A percentile compares a stretch with the other conserved stretches of the same genome.
Conservation (phyloP, 805 yeast species). For the Monosporozyma solicola region DNA sequence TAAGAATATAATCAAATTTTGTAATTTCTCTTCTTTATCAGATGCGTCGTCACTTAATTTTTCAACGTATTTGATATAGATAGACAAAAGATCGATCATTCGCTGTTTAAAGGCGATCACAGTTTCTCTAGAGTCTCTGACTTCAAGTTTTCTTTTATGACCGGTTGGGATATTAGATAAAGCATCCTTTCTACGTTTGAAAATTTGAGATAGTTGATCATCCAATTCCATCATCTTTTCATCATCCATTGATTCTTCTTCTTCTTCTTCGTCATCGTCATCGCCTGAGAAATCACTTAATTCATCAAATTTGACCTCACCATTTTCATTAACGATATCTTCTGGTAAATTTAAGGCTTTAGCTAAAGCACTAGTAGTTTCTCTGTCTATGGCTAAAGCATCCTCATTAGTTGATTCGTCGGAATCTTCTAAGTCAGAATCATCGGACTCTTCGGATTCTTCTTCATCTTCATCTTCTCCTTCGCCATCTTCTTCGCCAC, state of each 20-base stretch:
- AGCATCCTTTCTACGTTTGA: conserved; percentile 71
- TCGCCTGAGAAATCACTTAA: conserved; percentile 36
- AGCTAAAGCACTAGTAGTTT: conserved; percentile 57
- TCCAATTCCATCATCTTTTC: conserved; percentile 95
- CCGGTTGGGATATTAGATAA: conserved; percentile 48
- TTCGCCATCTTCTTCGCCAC: conserved; percentile 33
- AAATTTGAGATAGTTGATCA: conserved; percentile 70
- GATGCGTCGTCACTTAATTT: conserved; percentile 5
- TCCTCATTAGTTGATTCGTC: conserved; percentile 27
- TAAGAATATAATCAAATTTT: conserved; percentile 35
- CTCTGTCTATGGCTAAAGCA: conserved; percentile 36
- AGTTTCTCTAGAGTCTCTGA: conserved; percentile 68
- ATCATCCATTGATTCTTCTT: conserved; percentile 85
- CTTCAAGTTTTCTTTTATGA: conserved; percentile 61
- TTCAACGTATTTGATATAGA: conserved; percentile 42
- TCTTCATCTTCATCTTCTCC: conserved; percentile 28
- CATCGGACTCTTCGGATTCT: conserved; percentile 9
- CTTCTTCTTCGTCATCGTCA: conserved; percentile 47
- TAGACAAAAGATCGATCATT: conserved; percentile 66
- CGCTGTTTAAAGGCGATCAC: conserved; percentile 72
- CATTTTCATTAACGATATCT: conserved; percentile 33
- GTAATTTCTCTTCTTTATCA: conserved; percentile 8
- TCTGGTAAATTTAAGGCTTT: conserved; percentile 62
- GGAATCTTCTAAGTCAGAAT: conserved; percentile 10
- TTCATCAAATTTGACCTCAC: conserved; percentile 40